A percentile compares a stretch with the other conserved stretches of the same genome.
These are phyloP conservation scores for Verticillium tricorpus DNA, from an alignment of 2,329 filamentous ascomycete species.

Conservation along the genomic window DNA sequence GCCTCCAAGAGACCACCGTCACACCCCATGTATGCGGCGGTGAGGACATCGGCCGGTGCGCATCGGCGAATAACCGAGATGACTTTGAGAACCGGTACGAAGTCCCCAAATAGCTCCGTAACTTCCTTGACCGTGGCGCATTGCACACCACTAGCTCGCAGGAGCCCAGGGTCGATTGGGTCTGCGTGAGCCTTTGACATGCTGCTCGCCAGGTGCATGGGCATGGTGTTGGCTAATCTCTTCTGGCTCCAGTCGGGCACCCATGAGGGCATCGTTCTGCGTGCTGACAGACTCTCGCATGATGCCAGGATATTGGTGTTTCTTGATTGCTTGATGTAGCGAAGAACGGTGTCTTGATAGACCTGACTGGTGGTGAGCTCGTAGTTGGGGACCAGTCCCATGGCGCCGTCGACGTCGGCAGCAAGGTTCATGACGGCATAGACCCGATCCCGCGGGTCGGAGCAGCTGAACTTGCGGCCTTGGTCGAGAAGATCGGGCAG, in stretches of 20 bases:
- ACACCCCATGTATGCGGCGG: background rate
- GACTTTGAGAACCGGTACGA: constrained; percentile 1
- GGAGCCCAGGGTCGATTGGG: background rate
- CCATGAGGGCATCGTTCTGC: constrained; percentile 11
- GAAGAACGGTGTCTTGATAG: constrained; percentile 3
- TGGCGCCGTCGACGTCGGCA: constrained; percentile 8
- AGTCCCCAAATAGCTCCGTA: background rate
- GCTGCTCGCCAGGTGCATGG: constrained; percentile 2
- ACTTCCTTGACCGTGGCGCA: background rate
- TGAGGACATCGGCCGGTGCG: background rate
- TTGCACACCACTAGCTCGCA: background rate
- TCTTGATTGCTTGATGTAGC: constrained; percentile 1
- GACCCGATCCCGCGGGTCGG: constrained; percentile 11
- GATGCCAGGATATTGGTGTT: constrained; percentile 1
- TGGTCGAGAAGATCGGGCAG: constrained; percentile 3
- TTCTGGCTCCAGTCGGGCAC: constrained; percentile 14
- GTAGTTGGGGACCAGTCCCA: constrained; percentile 7
- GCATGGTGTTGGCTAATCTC: constrained; percentile 1
- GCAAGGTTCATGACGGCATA: constrained; percentile 11
- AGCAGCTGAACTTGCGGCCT: constrained; percentile 10
- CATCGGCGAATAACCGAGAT: background rate
- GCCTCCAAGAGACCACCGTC: background rate
- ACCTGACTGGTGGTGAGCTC: background rate
- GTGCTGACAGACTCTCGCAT: background rate
- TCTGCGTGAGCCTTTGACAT: background rate